Conservation (phyloP, 306 rosid genomes). For the Lathyrus sativus region DNA sequence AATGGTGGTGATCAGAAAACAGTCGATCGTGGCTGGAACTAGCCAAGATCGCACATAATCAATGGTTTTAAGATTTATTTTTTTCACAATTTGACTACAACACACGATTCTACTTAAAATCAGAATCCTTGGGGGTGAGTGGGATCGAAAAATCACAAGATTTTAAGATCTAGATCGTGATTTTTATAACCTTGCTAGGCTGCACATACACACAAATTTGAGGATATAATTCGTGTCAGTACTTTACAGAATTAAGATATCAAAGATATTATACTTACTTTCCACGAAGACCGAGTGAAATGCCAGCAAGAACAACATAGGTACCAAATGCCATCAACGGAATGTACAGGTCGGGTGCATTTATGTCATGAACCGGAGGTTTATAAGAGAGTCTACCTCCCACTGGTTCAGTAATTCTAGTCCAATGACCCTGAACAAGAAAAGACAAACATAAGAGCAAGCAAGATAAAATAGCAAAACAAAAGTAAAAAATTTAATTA, state of each 20-base stretch:
- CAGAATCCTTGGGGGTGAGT: no score
- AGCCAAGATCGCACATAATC: no score
- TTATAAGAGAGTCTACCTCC: slow-evolving; percentile 96
- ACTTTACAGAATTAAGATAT: background rate
- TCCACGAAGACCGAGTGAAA: slow-evolving; percentile 90
- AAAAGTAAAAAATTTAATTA: background rate
- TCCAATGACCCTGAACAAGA: slow-evolving; percentile 88
- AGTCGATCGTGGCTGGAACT: no score
- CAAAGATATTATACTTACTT: slow-evolving; percentile 59
- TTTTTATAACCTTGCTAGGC: no score
- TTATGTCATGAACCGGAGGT: slow-evolving; percentile 84
- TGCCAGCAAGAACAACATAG: slow-evolving; percentile 89
- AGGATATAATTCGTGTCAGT: slow-evolving; percentile 18
- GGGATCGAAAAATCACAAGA: no score
- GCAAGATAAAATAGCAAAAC: slow-evolving; percentile 9
- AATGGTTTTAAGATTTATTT: no score
- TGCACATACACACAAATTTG: background rate
- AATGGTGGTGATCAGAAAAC: no score
- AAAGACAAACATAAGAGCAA: slow-evolving; percentile 18
- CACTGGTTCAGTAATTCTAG: slow-evolving; percentile 92
- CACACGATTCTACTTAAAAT: no score
- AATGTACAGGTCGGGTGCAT: slow-evolving; percentile 71
- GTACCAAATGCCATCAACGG: slow-evolving; percentile 98
- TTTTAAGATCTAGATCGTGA: no score
- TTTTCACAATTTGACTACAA: no score